Evolutionary conservation across 2,329 filamentous ascomycete species (phyloP).

Genomic region (Pseudogymnoascus sp.): DNA sequence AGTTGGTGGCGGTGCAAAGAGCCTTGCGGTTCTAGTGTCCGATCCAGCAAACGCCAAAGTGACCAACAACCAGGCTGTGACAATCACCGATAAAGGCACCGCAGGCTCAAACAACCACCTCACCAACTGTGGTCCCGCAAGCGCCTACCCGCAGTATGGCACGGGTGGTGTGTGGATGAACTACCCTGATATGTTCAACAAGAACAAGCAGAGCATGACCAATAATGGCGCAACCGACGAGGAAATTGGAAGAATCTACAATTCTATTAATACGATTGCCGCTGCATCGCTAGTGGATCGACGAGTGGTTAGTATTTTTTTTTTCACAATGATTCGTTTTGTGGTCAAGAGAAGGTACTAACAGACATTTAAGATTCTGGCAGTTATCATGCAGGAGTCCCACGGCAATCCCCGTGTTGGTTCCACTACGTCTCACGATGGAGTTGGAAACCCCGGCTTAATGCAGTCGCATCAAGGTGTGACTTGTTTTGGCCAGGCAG

Average conservation of each 20-base stretch:
- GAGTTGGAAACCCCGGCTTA: not conserved
- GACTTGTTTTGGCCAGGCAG: not conserved
- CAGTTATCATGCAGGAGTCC: not conserved
- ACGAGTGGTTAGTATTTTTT: not conserved
- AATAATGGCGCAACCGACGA: not conserved
- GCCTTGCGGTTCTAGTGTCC: not conserved
- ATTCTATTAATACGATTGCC: not conserved
- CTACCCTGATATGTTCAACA: not conserved
- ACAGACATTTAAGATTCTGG: not conserved
- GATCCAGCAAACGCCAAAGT: not conserved
- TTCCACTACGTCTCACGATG: not conserved
- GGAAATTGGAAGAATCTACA: not conserved
- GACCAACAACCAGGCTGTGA: not conserved
- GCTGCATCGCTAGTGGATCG: not conserved
- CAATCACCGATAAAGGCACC: not conserved
- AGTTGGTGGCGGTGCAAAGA: not conserved
- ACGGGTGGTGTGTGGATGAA: not conserved
- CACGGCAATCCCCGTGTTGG: not conserved
- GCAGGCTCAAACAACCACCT: not conserved
- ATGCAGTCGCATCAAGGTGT: not conserved
- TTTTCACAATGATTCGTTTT: not conserved
- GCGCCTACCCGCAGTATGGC: not conserved
- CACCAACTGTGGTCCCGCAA: not conserved
- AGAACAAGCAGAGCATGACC: not conserved
- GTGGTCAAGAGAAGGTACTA: not conserved